phyloP scores from a whole-genome alignment of 345 rosid genomes.

The Ceriops zippeliana region DNA sequence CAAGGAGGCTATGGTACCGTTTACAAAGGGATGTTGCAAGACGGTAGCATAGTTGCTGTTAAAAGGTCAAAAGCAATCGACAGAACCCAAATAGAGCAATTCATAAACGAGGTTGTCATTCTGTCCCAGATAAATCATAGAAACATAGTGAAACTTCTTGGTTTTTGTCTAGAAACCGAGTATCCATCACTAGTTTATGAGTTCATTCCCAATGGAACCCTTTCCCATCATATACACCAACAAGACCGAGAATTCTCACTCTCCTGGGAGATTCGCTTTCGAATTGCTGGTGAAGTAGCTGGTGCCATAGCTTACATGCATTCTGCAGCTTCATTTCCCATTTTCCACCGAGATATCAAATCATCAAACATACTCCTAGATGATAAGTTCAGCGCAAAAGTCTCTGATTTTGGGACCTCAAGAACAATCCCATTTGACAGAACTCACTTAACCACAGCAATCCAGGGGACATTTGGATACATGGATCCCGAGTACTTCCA shows the following conservation, averaged over 20 bases:
- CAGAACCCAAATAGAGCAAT: conserved; percentile 8
- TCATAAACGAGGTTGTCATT: conserved; percentile 17
- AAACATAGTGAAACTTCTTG: conserved; percentile 13
- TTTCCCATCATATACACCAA: neutral
- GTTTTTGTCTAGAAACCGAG: conserved; percentile 18
- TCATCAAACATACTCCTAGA: conserved; percentile 9
- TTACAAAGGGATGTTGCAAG: conserved; percentile 10
- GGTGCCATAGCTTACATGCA: conserved; percentile 8
- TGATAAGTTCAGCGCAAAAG: conserved; percentile 5
- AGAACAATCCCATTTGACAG: neutral
- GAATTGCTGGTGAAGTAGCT: conserved; percentile 6
- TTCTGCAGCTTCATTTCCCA: conserved; percentile 8
- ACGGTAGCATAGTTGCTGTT: conserved; percentile 9
- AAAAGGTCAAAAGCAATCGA: conserved; percentile 10
- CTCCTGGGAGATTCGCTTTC: neutral
- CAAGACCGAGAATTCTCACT: neutral
- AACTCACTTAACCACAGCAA: no score
- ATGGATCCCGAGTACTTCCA: conserved; percentile 15
- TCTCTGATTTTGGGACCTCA: conserved; percentile 8
- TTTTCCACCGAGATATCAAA: conserved; percentile 9
- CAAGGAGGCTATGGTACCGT: conserved; percentile 18
- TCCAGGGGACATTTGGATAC: conserved; percentile 3
- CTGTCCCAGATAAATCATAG: conserved; percentile 19
- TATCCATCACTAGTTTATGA: conserved; percentile 16
- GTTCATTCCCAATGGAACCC: conserved; percentile 19